Percentiles rank a stretch among this genome's conserved stretches.
Evolutionary conservation across 768 basidiomycete genomes (phyloP).

Genomic region (Boletus rubescentipes): DNA sequence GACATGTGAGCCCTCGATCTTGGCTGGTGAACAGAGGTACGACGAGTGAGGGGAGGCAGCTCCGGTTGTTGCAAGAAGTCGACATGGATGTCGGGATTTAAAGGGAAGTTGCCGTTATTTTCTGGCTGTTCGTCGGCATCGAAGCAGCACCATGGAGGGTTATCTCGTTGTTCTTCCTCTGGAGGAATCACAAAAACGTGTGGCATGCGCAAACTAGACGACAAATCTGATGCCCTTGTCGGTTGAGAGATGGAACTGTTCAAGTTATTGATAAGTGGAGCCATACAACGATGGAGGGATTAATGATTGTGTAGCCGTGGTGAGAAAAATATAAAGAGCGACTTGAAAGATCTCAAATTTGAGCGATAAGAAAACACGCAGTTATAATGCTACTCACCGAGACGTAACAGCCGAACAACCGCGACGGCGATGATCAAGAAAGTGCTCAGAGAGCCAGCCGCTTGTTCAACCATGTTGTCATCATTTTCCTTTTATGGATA

Average conservation of each 20-base stretch:
- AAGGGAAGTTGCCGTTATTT: constrained; percentile 13
- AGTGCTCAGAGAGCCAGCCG: constrained; percentile 21
- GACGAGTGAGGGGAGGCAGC: constrained; percentile 3
- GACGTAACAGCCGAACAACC: constrained; percentile 2
- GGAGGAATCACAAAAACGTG: constrained; percentile 58
- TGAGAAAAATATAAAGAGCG: constrained; percentile 9
- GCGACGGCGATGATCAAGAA: constrained; percentile 1
- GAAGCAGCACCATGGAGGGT: constrained; percentile 57
- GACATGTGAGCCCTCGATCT: constrained; percentile 7
- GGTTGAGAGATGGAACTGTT: constrained; percentile 16
- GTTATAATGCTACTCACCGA: constrained; percentile 12
- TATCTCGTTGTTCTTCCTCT: constrained; percentile 49
- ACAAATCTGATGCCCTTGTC: constrained; percentile 1
- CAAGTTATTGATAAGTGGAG: constrained; percentile 11
- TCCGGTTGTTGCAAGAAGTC: constrained; percentile 19
- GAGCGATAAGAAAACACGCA: neutral
- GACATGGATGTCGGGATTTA: constrained; percentile 31
- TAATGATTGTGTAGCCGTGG: neutral
- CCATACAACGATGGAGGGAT: constrained; percentile 19
- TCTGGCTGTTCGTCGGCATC: constrained; percentile 42
- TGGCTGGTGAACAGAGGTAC: constrained; percentile 6
- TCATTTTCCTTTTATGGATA: constrained; percentile 22
- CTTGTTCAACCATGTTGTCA: constrained; percentile 18
- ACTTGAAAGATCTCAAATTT: constrained; percentile 9
- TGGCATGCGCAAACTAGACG: constrained; percentile 35